A percentile compares a stretch with the other conserved stretches of the same genome.
phyloP scores from a whole-genome alignment of 176 grass and related monocot species.

The Phyllostachys edulis region DNA sequence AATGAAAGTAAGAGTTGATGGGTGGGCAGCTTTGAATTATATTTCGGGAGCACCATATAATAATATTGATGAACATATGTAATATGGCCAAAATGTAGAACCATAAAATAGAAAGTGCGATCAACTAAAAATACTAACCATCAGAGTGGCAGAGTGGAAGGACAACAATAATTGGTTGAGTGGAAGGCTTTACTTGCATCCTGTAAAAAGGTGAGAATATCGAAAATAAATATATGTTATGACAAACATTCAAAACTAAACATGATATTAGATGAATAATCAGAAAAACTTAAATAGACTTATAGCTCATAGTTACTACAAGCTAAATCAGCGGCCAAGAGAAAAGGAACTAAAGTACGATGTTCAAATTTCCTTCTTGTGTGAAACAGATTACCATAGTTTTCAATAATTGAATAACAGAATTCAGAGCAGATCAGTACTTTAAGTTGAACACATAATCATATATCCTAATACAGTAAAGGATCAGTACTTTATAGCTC shows the following conservation, averaged over 20 bases:
- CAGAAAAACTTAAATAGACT: not conserved
- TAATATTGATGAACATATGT: not conserved
- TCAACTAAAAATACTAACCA: constrained; percentile 50
- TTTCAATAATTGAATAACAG: not conserved
- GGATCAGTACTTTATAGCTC: not conserved
- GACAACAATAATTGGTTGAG: constrained; percentile 78
- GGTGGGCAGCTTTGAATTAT: not conserved
- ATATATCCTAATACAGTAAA: not conserved
- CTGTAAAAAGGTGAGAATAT: constrained; percentile 39
- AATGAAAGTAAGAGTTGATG: not conserved
- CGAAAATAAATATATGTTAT: not conserved
- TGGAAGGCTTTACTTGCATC: constrained; percentile 93
- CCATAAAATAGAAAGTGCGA: constrained; percentile 3
- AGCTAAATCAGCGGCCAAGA: not conserved
- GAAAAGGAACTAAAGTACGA: not conserved
- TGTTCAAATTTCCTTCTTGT: not conserved
- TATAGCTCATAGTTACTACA: not conserved
- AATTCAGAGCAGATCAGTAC: not conserved
- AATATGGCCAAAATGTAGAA: not conserved
- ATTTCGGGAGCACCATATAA: not conserved
- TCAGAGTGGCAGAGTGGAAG: constrained; percentile 90
- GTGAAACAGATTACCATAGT: not conserved
- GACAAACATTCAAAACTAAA: not conserved
- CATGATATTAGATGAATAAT: not conserved
- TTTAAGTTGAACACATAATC: not conserved